Conservation (phyloP, 768 basidiomycete genomes). For the Termitomyces sp. region DNA sequence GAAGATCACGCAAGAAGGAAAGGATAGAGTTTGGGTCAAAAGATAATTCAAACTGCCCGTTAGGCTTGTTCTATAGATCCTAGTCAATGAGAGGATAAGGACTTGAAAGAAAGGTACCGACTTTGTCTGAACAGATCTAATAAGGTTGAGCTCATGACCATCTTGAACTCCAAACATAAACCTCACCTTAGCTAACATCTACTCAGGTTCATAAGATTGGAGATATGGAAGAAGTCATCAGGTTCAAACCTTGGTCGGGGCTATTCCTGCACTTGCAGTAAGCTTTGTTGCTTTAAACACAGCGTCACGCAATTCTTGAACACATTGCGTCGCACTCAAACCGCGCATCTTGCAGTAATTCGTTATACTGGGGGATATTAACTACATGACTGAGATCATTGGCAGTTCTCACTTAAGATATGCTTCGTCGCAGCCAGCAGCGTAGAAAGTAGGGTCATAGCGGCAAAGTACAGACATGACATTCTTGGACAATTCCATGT, state of each 20-base stretch:
- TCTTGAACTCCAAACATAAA: not conserved
- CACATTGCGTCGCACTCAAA: conserved; percentile 66
- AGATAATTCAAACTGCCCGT: conserved; percentile 79
- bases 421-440: conserved; percentile 85
- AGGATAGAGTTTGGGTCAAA: conserved; percentile 61
- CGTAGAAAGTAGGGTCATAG: conserved; percentile 72
- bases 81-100: not conserved
- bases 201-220: not conserved
- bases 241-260: conserved; percentile 78
- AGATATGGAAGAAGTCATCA: conserved; percentile 5
- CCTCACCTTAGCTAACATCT: conserved; percentile 90
- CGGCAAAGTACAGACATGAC: conserved; percentile 66
- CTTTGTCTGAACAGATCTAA: conserved; percentile 92
- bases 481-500: conserved; percentile 61
- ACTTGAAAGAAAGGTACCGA: conserved; percentile 16
- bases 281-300: conserved; percentile 77
- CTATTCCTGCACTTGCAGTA: conserved; percentile 93
- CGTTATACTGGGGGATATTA: conserved; percentile 57
- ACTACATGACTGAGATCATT: not conserved
- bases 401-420: conserved; percentile 72
- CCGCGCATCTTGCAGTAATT: conserved; percentile 67
- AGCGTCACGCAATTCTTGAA: conserved; percentile 65
- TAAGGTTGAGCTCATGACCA: not conserved
- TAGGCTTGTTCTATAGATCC: conserved; percentile 75
- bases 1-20: conserved; percentile 72